Evolutionary conservation across 192 early-diverging fungal species (phyloP).

Genomic region (Coemansia sp.): DNA sequence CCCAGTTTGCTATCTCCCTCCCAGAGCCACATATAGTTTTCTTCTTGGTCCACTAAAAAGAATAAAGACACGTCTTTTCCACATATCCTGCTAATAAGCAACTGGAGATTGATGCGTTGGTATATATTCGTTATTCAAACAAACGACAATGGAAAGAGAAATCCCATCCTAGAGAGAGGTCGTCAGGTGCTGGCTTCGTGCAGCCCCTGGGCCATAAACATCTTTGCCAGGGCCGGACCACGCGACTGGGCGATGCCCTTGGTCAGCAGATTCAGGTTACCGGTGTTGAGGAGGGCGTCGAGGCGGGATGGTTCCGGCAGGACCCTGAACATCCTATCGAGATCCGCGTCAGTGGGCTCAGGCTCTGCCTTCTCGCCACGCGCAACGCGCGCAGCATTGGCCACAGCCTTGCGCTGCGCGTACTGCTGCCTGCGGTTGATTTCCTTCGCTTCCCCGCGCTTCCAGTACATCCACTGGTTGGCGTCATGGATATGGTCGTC

Average conservation of each 20-base stretch:
- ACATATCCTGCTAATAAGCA: too few species aligned
- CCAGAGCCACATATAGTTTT: not conserved
- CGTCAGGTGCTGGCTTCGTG: slow-evolving; percentile 42
- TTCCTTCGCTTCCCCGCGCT: slow-evolving; percentile 86
- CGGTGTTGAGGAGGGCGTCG: slow-evolving; percentile 83
- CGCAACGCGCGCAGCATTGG: slow-evolving; percentile 70
- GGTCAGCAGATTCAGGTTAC: slow-evolving; percentile 90
- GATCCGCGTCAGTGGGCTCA: slow-evolving; percentile 68
- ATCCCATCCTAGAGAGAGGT: too few species aligned
- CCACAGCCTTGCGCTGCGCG: slow-evolving; percentile 63
- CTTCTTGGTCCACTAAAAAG: not conserved
- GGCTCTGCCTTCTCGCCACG: slow-evolving; percentile 70
- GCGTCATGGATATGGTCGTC: slow-evolving; percentile 92
- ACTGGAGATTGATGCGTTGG: too few species aligned
- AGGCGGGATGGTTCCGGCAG: slow-evolving; percentile 88
- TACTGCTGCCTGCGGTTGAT: slow-evolving; percentile 71
- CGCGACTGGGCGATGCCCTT: slow-evolving; percentile 92
- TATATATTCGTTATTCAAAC: too few species aligned
- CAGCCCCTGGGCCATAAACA: slow-evolving; percentile 80
- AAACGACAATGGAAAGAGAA: too few species aligned
- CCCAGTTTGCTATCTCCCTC: too few species aligned
- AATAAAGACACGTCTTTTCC: too few species aligned
- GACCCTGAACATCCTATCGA: slow-evolving; percentile 62
- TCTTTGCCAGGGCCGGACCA: slow-evolving; percentile 90
- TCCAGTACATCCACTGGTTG: slow-evolving; percentile 93